Percentiles rank a stretch among this genome's conserved stretches.
phyloP scores from a whole-genome alignment of 2,329 filamentous ascomycete genomes.

The Fusarium sublunatum region DNA sequence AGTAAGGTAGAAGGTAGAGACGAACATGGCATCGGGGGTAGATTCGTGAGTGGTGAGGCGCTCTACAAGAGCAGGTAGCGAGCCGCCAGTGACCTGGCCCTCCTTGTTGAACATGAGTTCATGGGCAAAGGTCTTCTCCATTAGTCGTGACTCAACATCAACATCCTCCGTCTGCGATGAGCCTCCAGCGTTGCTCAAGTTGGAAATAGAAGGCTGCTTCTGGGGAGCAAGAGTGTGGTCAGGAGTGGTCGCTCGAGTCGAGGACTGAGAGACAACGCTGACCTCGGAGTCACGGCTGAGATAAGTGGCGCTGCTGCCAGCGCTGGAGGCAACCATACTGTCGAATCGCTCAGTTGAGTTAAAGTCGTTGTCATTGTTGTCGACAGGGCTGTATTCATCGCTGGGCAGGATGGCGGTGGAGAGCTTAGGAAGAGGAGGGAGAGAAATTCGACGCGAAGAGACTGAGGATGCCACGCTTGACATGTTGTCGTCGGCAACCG shows the following conservation, averaged over 20 bases:
- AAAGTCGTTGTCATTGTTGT: constrained; percentile 63
- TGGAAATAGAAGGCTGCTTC: constrained; percentile 72
- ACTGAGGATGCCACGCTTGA: constrained; percentile 59
- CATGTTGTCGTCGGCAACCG: constrained; percentile 55
- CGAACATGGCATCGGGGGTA: constrained; percentile 90
- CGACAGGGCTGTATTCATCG: constrained; percentile 62
- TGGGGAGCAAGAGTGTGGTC: constrained; percentile 69
- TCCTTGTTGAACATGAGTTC: constrained; percentile 95
- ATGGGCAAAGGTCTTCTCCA: constrained; percentile 92
- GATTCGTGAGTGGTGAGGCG: constrained; percentile 92
- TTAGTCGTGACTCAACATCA: constrained; percentile 83
- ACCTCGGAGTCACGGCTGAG: constrained; percentile 83
- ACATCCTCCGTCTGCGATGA: constrained; percentile 77
- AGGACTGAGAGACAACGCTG: constrained; percentile 82
- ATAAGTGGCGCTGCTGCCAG: constrained; percentile 82
- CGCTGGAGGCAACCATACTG: constrained; percentile 79
- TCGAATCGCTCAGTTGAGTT: constrained; percentile 69
- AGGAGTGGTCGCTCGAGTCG: constrained; percentile 89
- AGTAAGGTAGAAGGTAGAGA: constrained; percentile 94
- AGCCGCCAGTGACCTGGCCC: constrained; percentile 92
- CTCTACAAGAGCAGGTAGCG: constrained; percentile 90
- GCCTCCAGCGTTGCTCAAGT: constrained; percentile 74
- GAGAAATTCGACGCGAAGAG: constrained; percentile 59
- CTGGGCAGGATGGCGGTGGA: constrained; percentile 61
- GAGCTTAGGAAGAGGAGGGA: constrained; percentile 69